phyloP scores from a whole-genome alignment of 495 filamentous ascomycete species.

The Ascodesmis nigricans region DNA sequence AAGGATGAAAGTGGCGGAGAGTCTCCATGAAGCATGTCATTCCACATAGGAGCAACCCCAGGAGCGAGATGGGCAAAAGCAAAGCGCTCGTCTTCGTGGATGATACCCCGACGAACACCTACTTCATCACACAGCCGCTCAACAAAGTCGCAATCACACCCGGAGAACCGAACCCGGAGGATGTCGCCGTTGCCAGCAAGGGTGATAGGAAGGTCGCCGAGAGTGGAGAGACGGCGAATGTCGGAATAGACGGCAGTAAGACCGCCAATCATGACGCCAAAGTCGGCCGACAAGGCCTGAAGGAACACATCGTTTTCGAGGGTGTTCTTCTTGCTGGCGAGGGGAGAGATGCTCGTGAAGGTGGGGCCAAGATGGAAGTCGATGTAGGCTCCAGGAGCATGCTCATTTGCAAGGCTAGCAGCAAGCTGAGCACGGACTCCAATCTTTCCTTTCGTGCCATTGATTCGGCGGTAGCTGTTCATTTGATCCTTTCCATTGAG shows the following conservation, averaged over 20 bases:
- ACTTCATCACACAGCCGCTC: constrained; percentile 69
- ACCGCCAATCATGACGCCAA: constrained; percentile 67
- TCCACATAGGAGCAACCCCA: constrained; percentile 5
- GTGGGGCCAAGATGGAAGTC: constrained; percentile 76
- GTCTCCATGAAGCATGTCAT: constrained; percentile 14
- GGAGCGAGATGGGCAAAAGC: constrained; percentile 14
- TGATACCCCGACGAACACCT: constrained; percentile 52
- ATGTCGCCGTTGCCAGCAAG: constrained; percentile 35
- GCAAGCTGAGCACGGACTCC: constrained; percentile 19
- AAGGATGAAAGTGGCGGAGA: constrained; percentile 21
- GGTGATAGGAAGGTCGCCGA: constrained; percentile 66
- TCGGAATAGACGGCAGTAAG: constrained; percentile 60
- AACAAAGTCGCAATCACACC: constrained; percentile 67
- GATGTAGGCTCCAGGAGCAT: constrained; percentile 51
- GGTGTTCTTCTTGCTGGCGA: constrained; percentile 27
- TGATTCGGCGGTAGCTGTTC: constrained; percentile 32
- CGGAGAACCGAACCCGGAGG: constrained; percentile 68
- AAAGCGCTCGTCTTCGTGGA: constrained; percentile 60
- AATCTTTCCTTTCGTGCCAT: constrained; percentile 5
- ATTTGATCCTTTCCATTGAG: constrained; percentile 71
- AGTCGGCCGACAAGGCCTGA: constrained; percentile 67
- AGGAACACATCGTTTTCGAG: constrained; percentile 63
- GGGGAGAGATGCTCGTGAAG: constrained; percentile 54
- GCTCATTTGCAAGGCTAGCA: constrained; percentile 9
- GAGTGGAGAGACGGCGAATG: constrained; percentile 44